phyloP scores from a whole-genome alignment of 495 filamentous ascomycete genomes.

The Tuber melanosporum region DNA sequence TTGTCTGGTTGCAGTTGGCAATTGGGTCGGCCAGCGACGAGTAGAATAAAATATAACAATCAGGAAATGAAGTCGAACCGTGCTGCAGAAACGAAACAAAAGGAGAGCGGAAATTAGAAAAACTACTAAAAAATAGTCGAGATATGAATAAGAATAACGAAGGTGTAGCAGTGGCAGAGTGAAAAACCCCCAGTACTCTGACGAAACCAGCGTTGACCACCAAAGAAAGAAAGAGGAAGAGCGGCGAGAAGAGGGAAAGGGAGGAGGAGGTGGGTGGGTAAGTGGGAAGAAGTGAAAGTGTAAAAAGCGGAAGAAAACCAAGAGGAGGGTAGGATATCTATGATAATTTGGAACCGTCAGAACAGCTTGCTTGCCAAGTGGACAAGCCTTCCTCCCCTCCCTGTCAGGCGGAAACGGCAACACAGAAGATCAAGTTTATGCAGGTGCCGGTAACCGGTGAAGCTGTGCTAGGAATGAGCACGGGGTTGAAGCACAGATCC shows the following conservation, averaged over 20 bases:
- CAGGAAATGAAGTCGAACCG: slow-evolving; percentile 9
- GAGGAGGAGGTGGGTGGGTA: slow-evolving; percentile 5
- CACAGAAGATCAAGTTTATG: neutral
- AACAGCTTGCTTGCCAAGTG: neutral
- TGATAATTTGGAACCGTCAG: neutral
- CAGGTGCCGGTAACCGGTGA: neutral
- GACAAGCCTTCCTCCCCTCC: neutral
- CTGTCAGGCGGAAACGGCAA: neutral
- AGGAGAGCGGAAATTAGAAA: slow-evolving; percentile 7
- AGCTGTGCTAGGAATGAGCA: neutral
- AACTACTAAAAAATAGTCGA: slow-evolving; percentile 10
- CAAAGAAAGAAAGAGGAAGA: slow-evolving; percentile 6
- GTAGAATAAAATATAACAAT: slow-evolving; percentile 9
- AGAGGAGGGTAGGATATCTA: slow-evolving; percentile 1
- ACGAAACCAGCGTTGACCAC: slow-evolving; percentile 8
- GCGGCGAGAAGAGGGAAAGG: neutral
- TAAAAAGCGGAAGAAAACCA: neutral
- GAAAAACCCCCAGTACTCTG: slow-evolving; percentile 9
- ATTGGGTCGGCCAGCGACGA: slow-evolving; percentile 40
- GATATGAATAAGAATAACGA: slow-evolving; percentile 11
- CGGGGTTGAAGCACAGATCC: neutral
- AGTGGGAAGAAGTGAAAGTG: slow-evolving; percentile 7
- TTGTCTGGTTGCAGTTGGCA: slow-evolving; percentile 18
- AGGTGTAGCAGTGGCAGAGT: slow-evolving; percentile 2
- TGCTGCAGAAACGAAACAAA: slow-evolving; percentile 5